These are phyloP conservation scores for Eucalyptus pauciflora DNA, from an alignment of 345 rosid genomes.

Conservation along the genomic window DNA sequence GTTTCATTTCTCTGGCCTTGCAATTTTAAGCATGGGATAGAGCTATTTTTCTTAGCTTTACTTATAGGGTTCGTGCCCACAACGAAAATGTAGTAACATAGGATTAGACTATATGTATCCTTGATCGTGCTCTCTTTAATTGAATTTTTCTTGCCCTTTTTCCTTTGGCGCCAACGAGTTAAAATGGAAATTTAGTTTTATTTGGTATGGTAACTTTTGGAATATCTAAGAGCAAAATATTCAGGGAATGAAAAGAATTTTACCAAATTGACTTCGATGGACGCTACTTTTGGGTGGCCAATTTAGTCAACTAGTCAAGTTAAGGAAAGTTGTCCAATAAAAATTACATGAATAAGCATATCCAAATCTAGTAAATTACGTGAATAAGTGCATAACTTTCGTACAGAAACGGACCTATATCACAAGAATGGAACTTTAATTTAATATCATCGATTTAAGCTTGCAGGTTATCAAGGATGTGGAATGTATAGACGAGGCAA, in stretches of 20 bases:
- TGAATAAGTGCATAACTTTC: no score
- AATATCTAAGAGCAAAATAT: not conserved
- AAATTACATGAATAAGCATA: not conserved
- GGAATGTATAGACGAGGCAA: conserved; percentile 52
- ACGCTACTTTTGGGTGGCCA: not conserved
- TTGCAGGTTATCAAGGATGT: conserved; percentile 36
- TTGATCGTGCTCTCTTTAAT: not conserved
- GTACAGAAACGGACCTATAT: no score
- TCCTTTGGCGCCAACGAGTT: not conserved
- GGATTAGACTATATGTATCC: not conserved
- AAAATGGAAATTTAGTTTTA: not conserved
- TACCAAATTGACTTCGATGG: not conserved
- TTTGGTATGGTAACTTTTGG: not conserved
- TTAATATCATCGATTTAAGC: not conserved
- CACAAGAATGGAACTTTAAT: no score
- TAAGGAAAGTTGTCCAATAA: not conserved
- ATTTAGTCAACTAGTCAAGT: not conserved
- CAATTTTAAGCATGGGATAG: not conserved
- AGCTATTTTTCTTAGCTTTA: not conserved
- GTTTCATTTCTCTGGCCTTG: not conserved
- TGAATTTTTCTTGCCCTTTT: not conserved
- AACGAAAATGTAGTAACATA: not conserved
- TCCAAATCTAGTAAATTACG: not conserved
- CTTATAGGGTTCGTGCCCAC: not conserved
- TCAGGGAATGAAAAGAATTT: not conserved